phyloP scores from a whole-genome alignment of 2,329 filamentous ascomycete species.

The Fusarium euwallaceae region DNA sequence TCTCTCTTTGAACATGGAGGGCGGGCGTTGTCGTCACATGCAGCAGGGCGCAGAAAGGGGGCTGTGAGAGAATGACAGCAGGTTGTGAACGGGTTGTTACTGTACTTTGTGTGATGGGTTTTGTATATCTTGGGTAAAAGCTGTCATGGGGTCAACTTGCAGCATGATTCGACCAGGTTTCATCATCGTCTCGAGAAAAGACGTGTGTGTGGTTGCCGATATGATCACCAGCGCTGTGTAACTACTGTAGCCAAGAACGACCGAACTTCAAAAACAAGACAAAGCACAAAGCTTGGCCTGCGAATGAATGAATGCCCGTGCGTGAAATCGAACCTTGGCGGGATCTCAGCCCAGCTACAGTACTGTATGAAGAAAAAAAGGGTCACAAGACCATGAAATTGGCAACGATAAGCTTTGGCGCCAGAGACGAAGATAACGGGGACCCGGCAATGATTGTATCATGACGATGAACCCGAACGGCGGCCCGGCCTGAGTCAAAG shows the following conservation, averaged over 20 bases:
- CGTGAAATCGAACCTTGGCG: not conserved
- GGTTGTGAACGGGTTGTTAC: not conserved
- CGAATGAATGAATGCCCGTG: not conserved
- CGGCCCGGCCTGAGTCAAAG: not conserved
- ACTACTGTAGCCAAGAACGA: not conserved
- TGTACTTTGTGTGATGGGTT: not conserved
- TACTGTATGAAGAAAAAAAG: not conserved
- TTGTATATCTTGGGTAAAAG: not conserved
- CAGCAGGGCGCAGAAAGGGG: not conserved
- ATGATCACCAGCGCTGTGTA: not conserved
- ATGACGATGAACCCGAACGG: not conserved
- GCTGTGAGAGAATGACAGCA: not conserved
- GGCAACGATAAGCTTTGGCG: not conserved
- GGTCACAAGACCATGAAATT: not conserved
- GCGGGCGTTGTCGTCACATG: constrained; percentile 34
- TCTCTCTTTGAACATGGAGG: not conserved
- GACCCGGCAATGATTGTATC: not conserved
- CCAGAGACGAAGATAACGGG: not conserved
- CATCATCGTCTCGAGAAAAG: constrained; percentile 4
- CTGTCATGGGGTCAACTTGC: constrained; percentile 5
- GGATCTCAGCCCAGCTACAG: not conserved
- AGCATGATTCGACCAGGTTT: constrained; percentile 5
- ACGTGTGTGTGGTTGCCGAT: not conserved
- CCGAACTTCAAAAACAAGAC: not conserved
- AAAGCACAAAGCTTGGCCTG: not conserved